phyloP scores from a whole-genome alignment of 1,284 basidiomycete species.

The Sporisorium exsertum region DNA sequence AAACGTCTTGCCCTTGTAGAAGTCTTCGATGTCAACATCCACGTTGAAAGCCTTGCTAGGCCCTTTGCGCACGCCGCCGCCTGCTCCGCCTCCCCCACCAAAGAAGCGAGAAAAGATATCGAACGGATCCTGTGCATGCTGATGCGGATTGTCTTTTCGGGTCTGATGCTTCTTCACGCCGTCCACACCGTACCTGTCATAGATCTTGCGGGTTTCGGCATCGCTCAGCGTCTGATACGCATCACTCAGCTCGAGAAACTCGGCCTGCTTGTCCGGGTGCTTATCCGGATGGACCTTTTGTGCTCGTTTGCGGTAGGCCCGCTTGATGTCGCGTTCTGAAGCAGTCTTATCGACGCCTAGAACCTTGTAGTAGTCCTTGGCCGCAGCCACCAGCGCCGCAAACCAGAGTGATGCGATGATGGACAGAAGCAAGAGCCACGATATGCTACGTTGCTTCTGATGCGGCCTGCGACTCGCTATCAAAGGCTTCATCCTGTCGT shows the following conservation, averaged over 20 bases:
- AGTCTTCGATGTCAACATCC: conserved; percentile 58
- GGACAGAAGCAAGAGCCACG: conserved; percentile 26
- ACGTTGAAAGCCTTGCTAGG: conserved; percentile 65
- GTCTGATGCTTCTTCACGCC: conserved; percentile 67
- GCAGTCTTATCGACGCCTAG: conserved; percentile 61
- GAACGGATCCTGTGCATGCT: conserved; percentile 61
- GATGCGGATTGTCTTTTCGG: conserved; percentile 47
- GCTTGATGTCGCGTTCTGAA: conserved; percentile 66
- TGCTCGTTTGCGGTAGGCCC: conserved; percentile 64
- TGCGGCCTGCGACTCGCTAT: conserved; percentile 12
- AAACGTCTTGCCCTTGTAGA: conserved; percentile 63
- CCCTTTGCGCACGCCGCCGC: conserved; percentile 56
- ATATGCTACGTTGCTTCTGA: background rate
- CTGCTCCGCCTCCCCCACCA: conserved; percentile 56
- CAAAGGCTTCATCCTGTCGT: conserved; percentile 36
- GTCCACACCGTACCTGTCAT: conserved; percentile 65
- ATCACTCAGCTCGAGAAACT: conserved; percentile 71
- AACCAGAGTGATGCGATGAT: conserved; percentile 24
- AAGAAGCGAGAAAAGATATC: conserved; percentile 68
- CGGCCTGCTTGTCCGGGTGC: conserved; percentile 66
- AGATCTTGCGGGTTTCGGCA: conserved; percentile 60
- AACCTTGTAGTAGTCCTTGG: conserved; percentile 65
- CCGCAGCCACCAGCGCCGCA: conserved; percentile 47
- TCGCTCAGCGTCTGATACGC: conserved; percentile 67
- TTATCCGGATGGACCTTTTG: conserved; percentile 68